phyloP scores from a whole-genome alignment of 352 stramenopile genomes.

The Phytophthora multivora region DNA sequence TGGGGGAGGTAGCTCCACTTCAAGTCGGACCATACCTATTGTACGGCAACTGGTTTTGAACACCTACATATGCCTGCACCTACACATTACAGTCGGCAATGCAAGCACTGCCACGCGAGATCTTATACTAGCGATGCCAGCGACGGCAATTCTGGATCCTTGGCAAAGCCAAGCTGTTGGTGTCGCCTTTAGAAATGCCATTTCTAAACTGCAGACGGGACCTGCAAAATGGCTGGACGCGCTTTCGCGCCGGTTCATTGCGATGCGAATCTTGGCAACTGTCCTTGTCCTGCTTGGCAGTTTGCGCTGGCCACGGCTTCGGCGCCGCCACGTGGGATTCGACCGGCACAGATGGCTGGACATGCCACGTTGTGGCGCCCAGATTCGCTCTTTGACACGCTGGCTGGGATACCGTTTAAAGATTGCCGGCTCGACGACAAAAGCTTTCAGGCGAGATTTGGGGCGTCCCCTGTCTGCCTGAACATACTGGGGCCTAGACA shows the following conservation, averaged over 20 bases:
- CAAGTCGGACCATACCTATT: constrained; percentile 14
- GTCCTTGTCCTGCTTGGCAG: background rate
- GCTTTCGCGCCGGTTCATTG: constrained; percentile 11
- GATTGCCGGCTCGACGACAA: constrained; percentile 23
- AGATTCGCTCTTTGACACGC: constrained; percentile 15
- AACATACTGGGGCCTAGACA: constrained; percentile 11
- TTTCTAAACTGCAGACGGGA: constrained; percentile 10
- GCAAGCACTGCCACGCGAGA: too few species aligned
- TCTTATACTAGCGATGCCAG: too few species aligned
- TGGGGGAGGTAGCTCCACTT: constrained; percentile 7
- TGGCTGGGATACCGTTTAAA: constrained; percentile 12
- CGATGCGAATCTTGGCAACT: constrained; percentile 17
- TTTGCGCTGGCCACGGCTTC: constrained; percentile 8
- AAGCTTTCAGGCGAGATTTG: constrained; percentile 19
- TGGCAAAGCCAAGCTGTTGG: background rate
- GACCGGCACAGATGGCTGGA: constrained; percentile 9
- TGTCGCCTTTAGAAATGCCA: constrained; percentile 7
- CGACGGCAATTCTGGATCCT: too few species aligned
- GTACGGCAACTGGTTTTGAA: constrained; percentile 7
- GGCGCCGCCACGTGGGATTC: constrained; percentile 14
- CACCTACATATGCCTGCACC: background rate
- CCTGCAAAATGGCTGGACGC: constrained; percentile 18
- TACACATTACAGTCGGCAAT: too few species aligned
- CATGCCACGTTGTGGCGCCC: constrained; percentile 13
- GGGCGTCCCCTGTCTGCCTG: constrained; percentile 8